A percentile compares a stretch with the other conserved stretches of the same genome.
Conservation (phyloP, 2,329 filamentous ascomycete genomes). For the Calcarisporium arbuscula region DNA sequence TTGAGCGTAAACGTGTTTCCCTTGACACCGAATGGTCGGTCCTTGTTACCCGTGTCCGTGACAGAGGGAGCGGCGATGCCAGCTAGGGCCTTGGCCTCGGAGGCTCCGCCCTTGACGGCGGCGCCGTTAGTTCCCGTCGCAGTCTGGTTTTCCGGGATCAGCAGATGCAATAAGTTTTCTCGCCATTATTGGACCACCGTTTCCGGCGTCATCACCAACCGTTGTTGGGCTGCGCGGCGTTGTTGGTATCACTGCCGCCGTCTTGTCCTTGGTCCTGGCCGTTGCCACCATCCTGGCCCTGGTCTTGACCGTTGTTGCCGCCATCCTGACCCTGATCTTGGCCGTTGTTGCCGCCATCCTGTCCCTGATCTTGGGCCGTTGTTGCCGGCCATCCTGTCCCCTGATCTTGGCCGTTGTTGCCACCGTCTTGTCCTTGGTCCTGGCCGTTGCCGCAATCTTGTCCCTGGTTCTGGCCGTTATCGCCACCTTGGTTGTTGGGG, state of each 20-base stretch:
- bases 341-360: conserved; percentile 3
- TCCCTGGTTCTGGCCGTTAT: conserved; percentile 4
- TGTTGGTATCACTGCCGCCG: conserved; percentile 5
- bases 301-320: conserved; percentile 5
- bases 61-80: conserved; percentile 47
- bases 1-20: conserved; percentile 52
- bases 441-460: not conserved
- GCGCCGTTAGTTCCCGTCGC: conserved; percentile 9
- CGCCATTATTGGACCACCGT: not conserved
- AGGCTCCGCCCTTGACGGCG: conserved; percentile 20
- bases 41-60: conserved; percentile 36
- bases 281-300: conserved; percentile 3
- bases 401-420: conserved; percentile 1
- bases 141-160: conserved; percentile 2
- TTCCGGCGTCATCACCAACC: conserved; percentile 8
- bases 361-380: not conserved
- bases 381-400: conserved; percentile 1
- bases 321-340: conserved; percentile 9
- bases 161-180: not conserved
- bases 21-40: conserved; percentile 50
- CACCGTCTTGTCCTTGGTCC: conserved; percentile 2
- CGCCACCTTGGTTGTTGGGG: not conserved
- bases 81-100: conserved; percentile 33
- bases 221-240: conserved; percentile 5
- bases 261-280: conserved; percentile 4